These are phyloP conservation scores for Camelina neglecta DNA, from an alignment of 345 rosid species.

Conservation along the genomic window DNA sequence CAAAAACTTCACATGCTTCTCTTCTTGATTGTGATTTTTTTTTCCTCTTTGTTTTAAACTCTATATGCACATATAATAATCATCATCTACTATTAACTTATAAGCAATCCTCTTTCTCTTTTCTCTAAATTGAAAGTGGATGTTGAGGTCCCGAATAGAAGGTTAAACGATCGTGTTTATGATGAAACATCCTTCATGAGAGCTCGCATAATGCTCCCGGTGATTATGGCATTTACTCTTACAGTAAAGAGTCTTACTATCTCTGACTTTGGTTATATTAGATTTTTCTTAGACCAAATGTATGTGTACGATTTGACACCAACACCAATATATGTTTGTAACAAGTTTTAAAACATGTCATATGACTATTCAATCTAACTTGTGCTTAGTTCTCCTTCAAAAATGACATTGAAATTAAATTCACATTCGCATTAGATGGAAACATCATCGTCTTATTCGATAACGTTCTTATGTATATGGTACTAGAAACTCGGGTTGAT, in stretches of 20 bases:
- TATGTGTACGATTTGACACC: background rate
- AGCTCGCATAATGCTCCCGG: background rate
- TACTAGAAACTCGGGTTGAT: background rate
- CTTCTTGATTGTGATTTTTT: conserved; percentile 26
- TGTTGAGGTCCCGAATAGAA: background rate
- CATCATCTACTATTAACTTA: conserved; percentile 9
- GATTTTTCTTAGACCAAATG: background rate
- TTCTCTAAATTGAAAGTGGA: background rate
- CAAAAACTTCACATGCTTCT: conserved; percentile 29
- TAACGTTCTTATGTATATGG: background rate
- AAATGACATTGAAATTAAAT: no score
- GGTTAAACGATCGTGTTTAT: background rate
- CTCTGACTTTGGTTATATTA: background rate
- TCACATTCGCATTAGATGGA: background rate
- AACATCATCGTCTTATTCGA: background rate
- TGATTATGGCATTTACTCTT: background rate
- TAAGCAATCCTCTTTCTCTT: background rate
- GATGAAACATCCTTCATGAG: background rate
- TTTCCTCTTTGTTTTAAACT: conserved; percentile 13
- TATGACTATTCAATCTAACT: background rate
- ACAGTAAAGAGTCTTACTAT: background rate
- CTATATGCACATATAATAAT: conserved; percentile 4
- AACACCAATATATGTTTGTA: background rate
- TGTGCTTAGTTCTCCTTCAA: background rate
- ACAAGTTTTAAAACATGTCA: background rate